A percentile compares a stretch with the other conserved stretches of the same genome.
phyloP scores from a whole-genome alignment of 805 yeast genomes.

The Saccharomycopsis lassenensis region DNA sequence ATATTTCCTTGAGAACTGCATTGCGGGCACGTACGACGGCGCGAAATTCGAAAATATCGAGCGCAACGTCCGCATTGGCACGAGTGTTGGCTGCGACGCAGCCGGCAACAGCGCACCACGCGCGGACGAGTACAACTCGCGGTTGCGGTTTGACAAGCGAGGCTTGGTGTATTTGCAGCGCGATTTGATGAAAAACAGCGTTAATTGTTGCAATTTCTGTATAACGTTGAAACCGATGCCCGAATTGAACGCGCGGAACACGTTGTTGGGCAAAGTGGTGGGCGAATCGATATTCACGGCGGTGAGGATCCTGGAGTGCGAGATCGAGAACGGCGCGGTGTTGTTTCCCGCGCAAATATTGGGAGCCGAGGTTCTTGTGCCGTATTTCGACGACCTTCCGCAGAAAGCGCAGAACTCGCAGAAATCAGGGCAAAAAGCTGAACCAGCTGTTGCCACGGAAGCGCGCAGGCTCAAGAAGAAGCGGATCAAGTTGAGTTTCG shows the following conservation, averaged over 20 bases:
- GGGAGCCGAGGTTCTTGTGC: slow-evolving; percentile 31
- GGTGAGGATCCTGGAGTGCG: slow-evolving; percentile 38
- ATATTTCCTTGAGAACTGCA: slow-evolving; percentile 39
- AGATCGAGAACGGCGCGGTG: slow-evolving; percentile 29
- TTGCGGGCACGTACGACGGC: slow-evolving; percentile 32
- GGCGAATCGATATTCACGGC: slow-evolving; percentile 47
- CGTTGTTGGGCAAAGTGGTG: slow-evolving; percentile 47
- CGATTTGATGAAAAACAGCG: slow-evolving; percentile 23
- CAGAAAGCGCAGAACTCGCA: slow-evolving; percentile 17
- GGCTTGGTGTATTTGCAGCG: slow-evolving; percentile 47
- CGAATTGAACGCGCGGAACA: slow-evolving; percentile 31
- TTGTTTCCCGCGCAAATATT: slow-evolving; percentile 40
- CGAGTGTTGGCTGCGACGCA: slow-evolving; percentile 15
- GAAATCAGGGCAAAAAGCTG: slow-evolving; percentile 1
- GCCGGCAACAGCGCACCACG: not conserved
- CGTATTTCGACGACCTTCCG: slow-evolving; percentile 38
- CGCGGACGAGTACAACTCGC: slow-evolving; percentile 36
- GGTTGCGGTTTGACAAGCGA: slow-evolving; percentile 39
- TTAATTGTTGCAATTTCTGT: slow-evolving; percentile 32
- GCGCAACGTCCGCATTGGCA: slow-evolving; percentile 23
- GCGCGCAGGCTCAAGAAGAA: slow-evolving; percentile 19
- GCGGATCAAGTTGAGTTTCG: slow-evolving; percentile 14
- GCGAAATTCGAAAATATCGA: slow-evolving; percentile 32
- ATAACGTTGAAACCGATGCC: slow-evolving; percentile 39
- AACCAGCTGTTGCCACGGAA: slow-evolving; percentile 10